A percentile compares a stretch with the other conserved stretches of the same genome.
phyloP scores from a whole-genome alignment of 768 basidiomycete species.

The Tephrocybe rancida region DNA sequence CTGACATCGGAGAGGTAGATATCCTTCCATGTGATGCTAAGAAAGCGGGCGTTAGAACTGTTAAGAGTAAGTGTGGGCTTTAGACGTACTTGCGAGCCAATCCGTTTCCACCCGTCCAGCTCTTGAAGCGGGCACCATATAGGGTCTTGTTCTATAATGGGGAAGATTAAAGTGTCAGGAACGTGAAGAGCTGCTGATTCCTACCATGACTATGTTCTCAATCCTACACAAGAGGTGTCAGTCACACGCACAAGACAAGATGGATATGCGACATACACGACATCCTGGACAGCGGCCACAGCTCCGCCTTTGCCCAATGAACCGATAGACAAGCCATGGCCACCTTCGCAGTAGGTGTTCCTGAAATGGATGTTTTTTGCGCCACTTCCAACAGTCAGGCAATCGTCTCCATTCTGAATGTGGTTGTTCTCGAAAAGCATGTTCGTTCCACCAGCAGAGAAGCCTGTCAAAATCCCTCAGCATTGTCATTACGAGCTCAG shows the following conservation, averaged over 20 bases:
- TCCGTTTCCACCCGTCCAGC: constrained; percentile 67
- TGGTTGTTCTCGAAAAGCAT: constrained; percentile 61
- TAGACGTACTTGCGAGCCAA: constrained; percentile 50
- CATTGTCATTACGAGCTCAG: neutral
- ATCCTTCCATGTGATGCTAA: constrained; percentile 60
- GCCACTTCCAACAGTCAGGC: constrained; percentile 58
- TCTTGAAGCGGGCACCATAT: constrained; percentile 69
- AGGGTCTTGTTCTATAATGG: constrained; percentile 44
- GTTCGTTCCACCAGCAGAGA: constrained; percentile 59
- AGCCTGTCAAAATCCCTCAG: constrained; percentile 28
- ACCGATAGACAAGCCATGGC: constrained; percentile 63
- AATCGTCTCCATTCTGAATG: constrained; percentile 65
- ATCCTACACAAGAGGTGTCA: constrained; percentile 30
- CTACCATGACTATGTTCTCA: constrained; percentile 47
- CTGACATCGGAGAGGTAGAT: constrained; percentile 53
- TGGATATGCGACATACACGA: constrained; percentile 40
- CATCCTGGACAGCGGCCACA: constrained; percentile 57
- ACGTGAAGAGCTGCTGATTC: neutral
- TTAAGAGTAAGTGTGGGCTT: neutral
- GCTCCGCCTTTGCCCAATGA: constrained; percentile 47
- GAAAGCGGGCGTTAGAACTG: neutral
- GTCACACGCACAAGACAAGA: neutral
- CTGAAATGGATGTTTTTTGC: constrained; percentile 56
- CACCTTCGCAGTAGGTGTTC: constrained; percentile 57
- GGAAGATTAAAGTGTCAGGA: neutral